Percentiles rank a stretch among this genome's conserved stretches.
Conservation (phyloP, 2,329 filamentous ascomycete genomes). For the Arthrobotrys pseudoclavata region DNA sequence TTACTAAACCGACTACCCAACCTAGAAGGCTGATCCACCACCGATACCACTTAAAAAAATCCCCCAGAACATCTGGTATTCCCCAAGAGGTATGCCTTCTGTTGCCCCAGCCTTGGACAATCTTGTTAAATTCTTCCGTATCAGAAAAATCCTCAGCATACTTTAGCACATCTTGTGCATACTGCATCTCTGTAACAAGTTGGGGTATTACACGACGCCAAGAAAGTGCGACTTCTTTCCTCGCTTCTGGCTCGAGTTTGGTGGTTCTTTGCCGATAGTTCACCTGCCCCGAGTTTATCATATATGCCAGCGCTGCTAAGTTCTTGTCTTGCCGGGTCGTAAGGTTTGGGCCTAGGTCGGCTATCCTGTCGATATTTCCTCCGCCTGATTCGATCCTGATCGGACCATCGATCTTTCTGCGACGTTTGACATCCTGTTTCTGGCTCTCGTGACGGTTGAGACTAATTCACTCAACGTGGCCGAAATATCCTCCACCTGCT, state of each 20-base stretch:
- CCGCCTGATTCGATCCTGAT: background rate
- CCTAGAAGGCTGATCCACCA: constrained; percentile 1
- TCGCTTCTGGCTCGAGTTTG: constrained; percentile 7
- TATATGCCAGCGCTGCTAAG: background rate
- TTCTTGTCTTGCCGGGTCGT: background rate
- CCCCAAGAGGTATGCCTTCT: background rate
- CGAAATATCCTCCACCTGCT: background rate
- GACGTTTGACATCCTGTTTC: background rate
- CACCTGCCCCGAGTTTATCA: background rate
- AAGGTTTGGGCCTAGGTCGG: background rate
- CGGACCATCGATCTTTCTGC: background rate
- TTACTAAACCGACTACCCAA: background rate
- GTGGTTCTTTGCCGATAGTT: background rate
- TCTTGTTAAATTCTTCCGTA: background rate
- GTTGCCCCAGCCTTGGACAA: background rate
- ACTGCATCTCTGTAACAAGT: background rate
- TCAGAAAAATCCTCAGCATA: background rate
- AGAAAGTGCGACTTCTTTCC: background rate
- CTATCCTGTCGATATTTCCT: background rate
- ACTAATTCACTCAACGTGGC: background rate
- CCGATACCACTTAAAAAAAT: background rate
- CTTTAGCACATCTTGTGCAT: background rate
- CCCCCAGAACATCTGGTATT: background rate
- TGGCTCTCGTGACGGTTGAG: background rate
- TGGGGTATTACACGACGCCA: constrained; percentile 13